Base-by-base conservation (phyloP, 495 filamentous ascomycete species). In the Chaetomidium leptoderma region DNA sequence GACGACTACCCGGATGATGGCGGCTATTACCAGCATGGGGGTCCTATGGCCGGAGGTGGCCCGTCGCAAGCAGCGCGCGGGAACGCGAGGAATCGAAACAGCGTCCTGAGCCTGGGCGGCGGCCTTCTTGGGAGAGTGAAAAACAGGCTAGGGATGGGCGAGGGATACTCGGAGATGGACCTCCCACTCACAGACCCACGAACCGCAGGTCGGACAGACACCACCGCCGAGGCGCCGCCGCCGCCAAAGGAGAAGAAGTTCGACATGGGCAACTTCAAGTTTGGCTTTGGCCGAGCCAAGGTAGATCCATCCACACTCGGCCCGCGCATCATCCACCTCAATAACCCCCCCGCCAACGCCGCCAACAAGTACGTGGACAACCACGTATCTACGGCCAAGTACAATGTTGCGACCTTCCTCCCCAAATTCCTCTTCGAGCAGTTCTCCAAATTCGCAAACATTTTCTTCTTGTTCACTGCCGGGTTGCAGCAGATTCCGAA, bases 391-490 rank as follows among this genome's bases (percentile, higher is more conserved):
- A 99, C 95, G 3, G 86, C 95, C 63, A 99, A 99, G 70, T 99
- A 99, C 81, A 99, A 97, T 70, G 64, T 92, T 66, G 79, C 88
- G 50, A 96, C 90, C n/a, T 97, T 97, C 71, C 66, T 97, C 27
- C 92, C 93, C 46, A 99, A 99, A 72, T 99, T 99, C 76, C 77
- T 99, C 21, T 95, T 91, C 73, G 95, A 99, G 67, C 95, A 99
- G 72, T 99, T 99, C 77, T 96, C 91, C 48, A 99, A 96, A 75
- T 97, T 95, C 74, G 95, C 93, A 74, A 99, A 99, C 70, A 70
- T 99, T 62, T 99, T 99, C 79, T 99, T 99, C 86, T 84, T 99
- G 66, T 97, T 99, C 72, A 99, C 95, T 32, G 92, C 95, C 3
- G 86, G 84, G 6, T 72, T 99, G 32, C 95, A 99, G 75, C 95